Evolutionary conservation across 2,329 filamentous ascomycete species (phyloP).

Genomic region (Stromatinia cepivora): DNA sequence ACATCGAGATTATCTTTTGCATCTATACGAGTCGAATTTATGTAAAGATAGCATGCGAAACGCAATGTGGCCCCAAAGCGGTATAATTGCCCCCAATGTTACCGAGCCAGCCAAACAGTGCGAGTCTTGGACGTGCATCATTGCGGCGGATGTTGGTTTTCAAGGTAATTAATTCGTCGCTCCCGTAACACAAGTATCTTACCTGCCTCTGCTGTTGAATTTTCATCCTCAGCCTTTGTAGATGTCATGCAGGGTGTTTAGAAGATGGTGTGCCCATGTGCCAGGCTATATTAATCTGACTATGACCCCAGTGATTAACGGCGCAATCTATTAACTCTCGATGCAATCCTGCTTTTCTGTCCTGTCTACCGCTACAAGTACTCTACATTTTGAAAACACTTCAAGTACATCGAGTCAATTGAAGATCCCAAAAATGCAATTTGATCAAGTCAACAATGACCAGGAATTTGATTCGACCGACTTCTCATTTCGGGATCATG

Average conservation of each 20-base stretch:
- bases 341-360: neutral
- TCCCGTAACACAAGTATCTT: too few relatives aligned
- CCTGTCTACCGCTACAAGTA: neutral
- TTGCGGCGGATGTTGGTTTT: too few relatives aligned
- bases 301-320: neutral
- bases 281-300: neutral
- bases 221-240: neutral
- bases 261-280: accelerated
- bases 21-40: too few relatives aligned
- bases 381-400: neutral
- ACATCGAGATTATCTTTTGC: too few relatives aligned
- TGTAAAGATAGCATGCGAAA: neutral
- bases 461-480: neutral
- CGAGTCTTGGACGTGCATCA: too few relatives aligned
- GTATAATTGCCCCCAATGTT: too few relatives aligned
- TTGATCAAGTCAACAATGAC: neutral
- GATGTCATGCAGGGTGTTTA: neutral
- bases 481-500: neutral
- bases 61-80: neutral
- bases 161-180: too few relatives aligned
- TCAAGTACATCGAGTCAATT: neutral
- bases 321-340: neutral
- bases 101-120: too few relatives aligned
- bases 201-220: neutral
- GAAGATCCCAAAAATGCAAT: neutral